Evolutionary conservation across 2,329 filamentous ascomycete genomes (phyloP).

Genomic region (Aspergillus eucalypticola): DNA sequence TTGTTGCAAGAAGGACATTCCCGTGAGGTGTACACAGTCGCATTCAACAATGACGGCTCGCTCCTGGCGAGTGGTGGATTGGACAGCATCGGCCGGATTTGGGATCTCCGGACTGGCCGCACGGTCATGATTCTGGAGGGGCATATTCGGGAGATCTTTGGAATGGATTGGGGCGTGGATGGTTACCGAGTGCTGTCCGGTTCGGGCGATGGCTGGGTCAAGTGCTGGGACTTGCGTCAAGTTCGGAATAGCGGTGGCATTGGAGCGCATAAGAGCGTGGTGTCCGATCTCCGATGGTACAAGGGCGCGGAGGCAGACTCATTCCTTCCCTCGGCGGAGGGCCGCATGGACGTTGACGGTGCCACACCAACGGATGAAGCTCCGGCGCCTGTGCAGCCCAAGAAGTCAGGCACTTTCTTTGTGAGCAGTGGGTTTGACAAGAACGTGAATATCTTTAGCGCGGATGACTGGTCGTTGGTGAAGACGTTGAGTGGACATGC

Average conservation of each 20-base stretch:
- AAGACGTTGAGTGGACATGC: slow-evolving; percentile 89
- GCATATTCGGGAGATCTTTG: slow-evolving; percentile 91
- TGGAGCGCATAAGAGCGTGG: slow-evolving; percentile 85
- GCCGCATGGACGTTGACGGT: slow-evolving; percentile 46
- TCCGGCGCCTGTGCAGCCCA: slow-evolving; percentile 58
- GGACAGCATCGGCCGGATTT: slow-evolving; percentile 91
- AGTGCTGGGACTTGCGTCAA: slow-evolving; percentile 95
- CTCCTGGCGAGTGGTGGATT: slow-evolving; percentile 88
- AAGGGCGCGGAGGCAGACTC: slow-evolving; percentile 71
- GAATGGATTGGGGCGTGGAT: slow-evolving; percentile 87
- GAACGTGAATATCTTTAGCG: slow-evolving; percentile 92
- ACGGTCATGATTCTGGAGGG: slow-evolving; percentile 95
- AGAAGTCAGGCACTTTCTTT: slow-evolving; percentile 88
- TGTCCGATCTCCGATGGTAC: slow-evolving; percentile 92
- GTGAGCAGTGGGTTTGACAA: slow-evolving; percentile 90
- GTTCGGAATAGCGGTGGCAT: slow-evolving; percentile 81
- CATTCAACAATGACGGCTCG: slow-evolving; percentile 89
- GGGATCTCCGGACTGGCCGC: slow-evolving; percentile 88
- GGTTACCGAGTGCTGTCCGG: slow-evolving; percentile 91
- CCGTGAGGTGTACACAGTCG: slow-evolving; percentile 84
- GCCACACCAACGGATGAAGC: slow-evolving; percentile 16
- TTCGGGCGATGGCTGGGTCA: slow-evolving; percentile 91
- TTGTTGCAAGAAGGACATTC: slow-evolving; percentile 93
- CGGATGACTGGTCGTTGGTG: slow-evolving; percentile 90
- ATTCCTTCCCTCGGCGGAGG: slow-evolving; percentile 60